Percentiles rank a stretch among this genome's conserved stretches.
These are phyloP conservation scores for Mortierella hygrophila DNA, from an alignment of 192 early-diverging fungal species.

Conservation along the genomic window DNA sequence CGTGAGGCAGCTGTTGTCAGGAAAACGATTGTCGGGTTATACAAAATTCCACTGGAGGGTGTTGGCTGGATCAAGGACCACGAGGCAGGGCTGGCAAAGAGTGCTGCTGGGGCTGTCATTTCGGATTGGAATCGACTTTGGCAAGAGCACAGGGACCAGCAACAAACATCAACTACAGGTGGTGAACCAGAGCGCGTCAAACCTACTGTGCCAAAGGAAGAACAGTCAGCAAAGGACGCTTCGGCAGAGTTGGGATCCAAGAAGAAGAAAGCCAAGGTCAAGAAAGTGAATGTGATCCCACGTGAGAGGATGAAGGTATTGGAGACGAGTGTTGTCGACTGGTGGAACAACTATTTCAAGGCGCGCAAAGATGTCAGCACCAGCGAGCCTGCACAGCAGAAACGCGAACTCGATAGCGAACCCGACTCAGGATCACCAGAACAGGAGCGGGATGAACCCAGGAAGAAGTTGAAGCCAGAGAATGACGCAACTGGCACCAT, in stretches of 20 bases:
- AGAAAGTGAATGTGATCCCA: conserved; percentile 38
- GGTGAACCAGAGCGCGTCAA: background rate
- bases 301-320: conserved; percentile 17
- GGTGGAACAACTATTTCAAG: conserved; percentile 15
- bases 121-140: conserved; percentile 43
- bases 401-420: background rate
- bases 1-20: conserved; percentile 38
- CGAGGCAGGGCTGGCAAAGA: conserved; percentile 37
- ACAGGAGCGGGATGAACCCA: background rate
- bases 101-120: conserved; percentile 42
- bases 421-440: background rate
- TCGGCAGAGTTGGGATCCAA: background rate
- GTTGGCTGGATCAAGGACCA: conserved; percentile 51
- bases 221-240: background rate
- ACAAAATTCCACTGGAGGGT: conserved; percentile 41
- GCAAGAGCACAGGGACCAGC: conserved; percentile 1
- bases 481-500: background rate
- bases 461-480: conserved; percentile 16
- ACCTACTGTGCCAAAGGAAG: background rate
- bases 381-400: background rate
- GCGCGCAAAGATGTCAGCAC: background rate
- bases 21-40: conserved; percentile 33
- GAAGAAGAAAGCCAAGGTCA: conserved; percentile 20
- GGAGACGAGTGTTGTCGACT: conserved; percentile 23
- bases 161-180: background rate